Evolutionary conservation across 805 yeast genomes (phyloP).

Genomic region (Komagataella kurtzmanii): DNA sequence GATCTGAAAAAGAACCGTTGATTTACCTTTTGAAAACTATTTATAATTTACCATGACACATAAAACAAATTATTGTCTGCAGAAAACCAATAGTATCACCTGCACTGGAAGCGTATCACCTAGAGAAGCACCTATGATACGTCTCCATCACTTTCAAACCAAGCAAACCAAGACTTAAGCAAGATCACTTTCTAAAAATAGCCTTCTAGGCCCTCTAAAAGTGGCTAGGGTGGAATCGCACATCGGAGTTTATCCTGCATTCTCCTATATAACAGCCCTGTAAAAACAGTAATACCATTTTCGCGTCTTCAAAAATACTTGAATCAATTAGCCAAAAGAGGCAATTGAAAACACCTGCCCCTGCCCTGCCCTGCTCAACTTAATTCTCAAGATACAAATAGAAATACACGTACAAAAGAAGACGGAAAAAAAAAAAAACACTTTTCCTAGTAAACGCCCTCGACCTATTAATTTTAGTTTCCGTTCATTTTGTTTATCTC

Average conservation of each 20-base stretch:
- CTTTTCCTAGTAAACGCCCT: not conserved
- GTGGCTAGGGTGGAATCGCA: not conserved
- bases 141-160: not conserved
- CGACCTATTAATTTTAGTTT: not conserved
- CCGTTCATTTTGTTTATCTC: not conserved
- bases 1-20: no score
- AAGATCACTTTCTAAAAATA: not conserved
- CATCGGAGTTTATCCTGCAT: not conserved
- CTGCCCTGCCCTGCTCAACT: not conserved
- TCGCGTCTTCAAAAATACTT: not conserved
- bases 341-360: not conserved
- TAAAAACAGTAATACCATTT: not conserved
- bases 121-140: not conserved
- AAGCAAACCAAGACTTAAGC: not conserved
- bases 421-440: not conserved
- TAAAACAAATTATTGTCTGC: no score
- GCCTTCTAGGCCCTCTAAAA: not conserved
- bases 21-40: no score
- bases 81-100: not conserved
- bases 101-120: not conserved
- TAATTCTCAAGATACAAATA: not conserved
- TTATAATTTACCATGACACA: no score
- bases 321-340: not conserved
- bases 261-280: not conserved
- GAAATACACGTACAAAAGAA: not conserved